These are phyloP conservation scores for Sporothrix sp. DNA, from an alignment of 2,329 filamentous ascomycete genomes.

Conservation along the genomic window DNA sequence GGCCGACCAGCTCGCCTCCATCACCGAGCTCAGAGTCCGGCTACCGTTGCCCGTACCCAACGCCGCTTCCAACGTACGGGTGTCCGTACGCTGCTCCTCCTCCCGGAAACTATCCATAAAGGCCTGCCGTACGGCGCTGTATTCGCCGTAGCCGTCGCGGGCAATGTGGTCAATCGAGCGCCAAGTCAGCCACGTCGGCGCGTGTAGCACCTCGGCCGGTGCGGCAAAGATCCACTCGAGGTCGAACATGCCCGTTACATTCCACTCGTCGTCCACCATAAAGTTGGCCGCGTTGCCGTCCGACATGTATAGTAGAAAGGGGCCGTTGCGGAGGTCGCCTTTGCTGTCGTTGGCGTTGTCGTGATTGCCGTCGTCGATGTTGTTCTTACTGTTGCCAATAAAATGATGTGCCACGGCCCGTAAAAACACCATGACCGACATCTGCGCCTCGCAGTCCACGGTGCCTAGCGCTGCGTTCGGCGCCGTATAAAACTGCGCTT, in stretches of 20 bases:
- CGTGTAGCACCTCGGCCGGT: constrained; percentile 20
- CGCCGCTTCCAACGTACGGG: not conserved
- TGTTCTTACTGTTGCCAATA: not conserved
- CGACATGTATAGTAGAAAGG: constrained; percentile 21
- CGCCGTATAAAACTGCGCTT: constrained; percentile 20
- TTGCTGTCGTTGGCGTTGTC: not conserved
- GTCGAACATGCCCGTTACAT: constrained; percentile 25
- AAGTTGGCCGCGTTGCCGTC: constrained; percentile 25
- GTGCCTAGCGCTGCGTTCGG: constrained; percentile 18
- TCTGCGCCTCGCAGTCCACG: constrained; percentile 21
- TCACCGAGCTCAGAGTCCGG: not conserved
- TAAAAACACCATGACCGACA: constrained; percentile 17
- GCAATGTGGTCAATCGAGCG: constrained; percentile 11
- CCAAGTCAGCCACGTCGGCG: constrained; percentile 24
- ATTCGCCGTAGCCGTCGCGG: constrained; percentile 8
- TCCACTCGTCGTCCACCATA: constrained; percentile 25
- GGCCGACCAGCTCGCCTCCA: constrained; percentile 4
- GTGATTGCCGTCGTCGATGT: too few species aligned
- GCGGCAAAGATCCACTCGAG: constrained; percentile 25
- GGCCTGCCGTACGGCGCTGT: constrained; percentile 7
- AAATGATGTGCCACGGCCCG: not conserved
- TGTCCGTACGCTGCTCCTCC: constrained; percentile 10
- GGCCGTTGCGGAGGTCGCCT: not conserved
- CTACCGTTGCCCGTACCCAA: not conserved
- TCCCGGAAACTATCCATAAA: constrained; percentile 16